phyloP scores from a whole-genome alignment of 2,329 filamentous ascomycete species.

The Colletotrichum incanum region DNA sequence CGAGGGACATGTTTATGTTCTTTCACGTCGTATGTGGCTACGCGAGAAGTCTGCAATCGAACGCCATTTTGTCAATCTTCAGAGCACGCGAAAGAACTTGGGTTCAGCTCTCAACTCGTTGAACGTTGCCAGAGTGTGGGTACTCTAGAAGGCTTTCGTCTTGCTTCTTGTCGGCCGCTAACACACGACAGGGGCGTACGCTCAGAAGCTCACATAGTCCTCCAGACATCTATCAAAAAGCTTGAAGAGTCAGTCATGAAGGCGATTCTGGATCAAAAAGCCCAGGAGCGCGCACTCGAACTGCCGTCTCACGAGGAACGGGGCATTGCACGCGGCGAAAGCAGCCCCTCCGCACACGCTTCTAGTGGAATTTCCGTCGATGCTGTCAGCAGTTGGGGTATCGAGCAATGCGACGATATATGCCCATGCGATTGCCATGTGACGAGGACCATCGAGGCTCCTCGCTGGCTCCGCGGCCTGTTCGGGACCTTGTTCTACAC shows the following conservation, averaged over 20 bases:
- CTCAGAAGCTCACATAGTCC: background rate
- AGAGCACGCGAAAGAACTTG: background rate
- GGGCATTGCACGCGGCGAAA: background rate
- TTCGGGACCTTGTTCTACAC: constrained; percentile 6
- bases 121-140: background rate
- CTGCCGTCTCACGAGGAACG: background rate
- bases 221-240: constrained; percentile 10
- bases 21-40: constrained; percentile 1
- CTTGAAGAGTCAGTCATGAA: background rate
- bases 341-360: background rate
- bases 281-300: background rate
- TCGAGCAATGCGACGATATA: background rate
- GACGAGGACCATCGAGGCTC: background rate
- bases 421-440: constrained; percentile 14
- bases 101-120: background rate
- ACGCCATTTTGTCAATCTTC: background rate
- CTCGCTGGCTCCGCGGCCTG: background rate
- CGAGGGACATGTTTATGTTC: background rate
- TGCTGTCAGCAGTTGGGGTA: background rate
- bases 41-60: background rate
- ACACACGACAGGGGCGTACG: background rate
- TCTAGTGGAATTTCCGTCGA: background rate
- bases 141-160: background rate
- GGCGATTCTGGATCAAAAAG: background rate
- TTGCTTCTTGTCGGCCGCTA: background rate